Conservation (phyloP, 768 basidiomycete species). For the Rhizopogon sp. region DNA sequence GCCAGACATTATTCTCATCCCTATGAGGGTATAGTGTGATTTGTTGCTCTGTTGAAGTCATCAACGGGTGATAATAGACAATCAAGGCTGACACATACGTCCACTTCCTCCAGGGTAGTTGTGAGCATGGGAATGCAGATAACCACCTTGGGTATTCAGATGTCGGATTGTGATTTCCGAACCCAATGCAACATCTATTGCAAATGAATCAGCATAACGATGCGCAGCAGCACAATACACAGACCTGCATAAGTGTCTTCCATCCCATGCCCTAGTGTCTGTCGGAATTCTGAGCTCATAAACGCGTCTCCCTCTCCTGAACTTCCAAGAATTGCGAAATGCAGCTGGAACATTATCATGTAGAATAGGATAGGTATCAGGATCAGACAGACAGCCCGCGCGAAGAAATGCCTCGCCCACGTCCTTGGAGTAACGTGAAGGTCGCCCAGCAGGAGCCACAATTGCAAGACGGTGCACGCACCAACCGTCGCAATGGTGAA, state of each 20-base stretch:
- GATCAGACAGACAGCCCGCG: conserved; percentile 88
- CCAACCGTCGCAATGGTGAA: conserved; percentile 97
- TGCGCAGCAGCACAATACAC: conserved; percentile 14
- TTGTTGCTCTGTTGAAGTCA: conserved; percentile 75
- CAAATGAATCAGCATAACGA: neutral
- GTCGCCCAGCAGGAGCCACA: conserved; percentile 91
- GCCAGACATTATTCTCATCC: conserved; percentile 96
- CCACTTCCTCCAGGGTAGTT: conserved; percentile 86
- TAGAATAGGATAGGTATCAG: conserved; percentile 82
- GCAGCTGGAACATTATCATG: conserved; percentile 95
- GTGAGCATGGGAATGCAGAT: conserved; percentile 91
- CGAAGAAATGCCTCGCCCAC: conserved; percentile 82
- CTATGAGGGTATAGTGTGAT: conserved; percentile 97
- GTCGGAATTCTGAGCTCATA: conserved; percentile 99
- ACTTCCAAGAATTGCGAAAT: conserved; percentile 83
- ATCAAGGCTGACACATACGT: conserved; percentile 48
- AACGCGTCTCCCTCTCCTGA: conserved; percentile 98
- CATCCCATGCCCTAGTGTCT: conserved; percentile 88
- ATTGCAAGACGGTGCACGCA: conserved; percentile 72
- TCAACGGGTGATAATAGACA: neutral
- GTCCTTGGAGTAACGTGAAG: conserved; percentile 67
- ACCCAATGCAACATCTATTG: conserved; percentile 76
- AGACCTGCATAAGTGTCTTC: conserved; percentile 85
- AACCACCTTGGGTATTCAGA: conserved; percentile 97
- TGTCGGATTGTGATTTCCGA: conserved; percentile 83